These are phyloP conservation scores for Trypanosoma theileri DNA, from an alignment of 208 protist species.

Conservation along the genomic window DNA sequence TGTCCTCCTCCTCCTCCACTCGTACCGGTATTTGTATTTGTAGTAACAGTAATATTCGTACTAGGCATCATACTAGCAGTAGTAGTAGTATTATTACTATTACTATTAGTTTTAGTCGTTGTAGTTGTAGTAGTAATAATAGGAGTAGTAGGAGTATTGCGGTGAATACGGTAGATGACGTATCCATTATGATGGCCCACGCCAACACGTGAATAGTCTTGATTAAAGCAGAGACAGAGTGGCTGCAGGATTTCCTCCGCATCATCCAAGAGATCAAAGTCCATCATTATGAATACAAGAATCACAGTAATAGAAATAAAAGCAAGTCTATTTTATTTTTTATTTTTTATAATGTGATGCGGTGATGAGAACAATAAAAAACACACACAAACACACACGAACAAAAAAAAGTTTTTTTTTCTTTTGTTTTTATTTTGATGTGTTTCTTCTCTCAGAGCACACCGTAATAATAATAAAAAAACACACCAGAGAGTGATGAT, in stretches of 20 bases:
- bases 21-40: too few species aligned
- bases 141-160: neutral
- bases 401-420: too few species aligned
- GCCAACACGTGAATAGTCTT: conserved; percentile 59
- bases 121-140: neutral
- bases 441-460: neutral
- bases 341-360: too few species aligned
- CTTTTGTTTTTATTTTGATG: too few species aligned
- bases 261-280: conserved; percentile 31
- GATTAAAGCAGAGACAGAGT: conserved; percentile 59
- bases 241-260: conserved; percentile 36
- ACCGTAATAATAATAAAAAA: conserved; percentile 16
- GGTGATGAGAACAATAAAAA: too few species aligned
- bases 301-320: neutral
- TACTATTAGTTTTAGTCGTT: neutral
- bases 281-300: conserved; percentile 1
- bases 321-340: too few species aligned
- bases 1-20: too few species aligned
- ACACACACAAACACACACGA: too few species aligned
- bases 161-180: conserved; percentile 56
- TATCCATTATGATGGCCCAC: conserved; percentile 72
- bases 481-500: conserved; percentile 10
- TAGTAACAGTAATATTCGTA: too few species aligned
- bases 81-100: neutral
- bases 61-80: neutral